Percentiles rank a stretch among this genome's conserved stretches.
phyloP scores from a whole-genome alignment of 768 basidiomycete genomes.

The Sistotremastrum niveocremeum region DNA sequence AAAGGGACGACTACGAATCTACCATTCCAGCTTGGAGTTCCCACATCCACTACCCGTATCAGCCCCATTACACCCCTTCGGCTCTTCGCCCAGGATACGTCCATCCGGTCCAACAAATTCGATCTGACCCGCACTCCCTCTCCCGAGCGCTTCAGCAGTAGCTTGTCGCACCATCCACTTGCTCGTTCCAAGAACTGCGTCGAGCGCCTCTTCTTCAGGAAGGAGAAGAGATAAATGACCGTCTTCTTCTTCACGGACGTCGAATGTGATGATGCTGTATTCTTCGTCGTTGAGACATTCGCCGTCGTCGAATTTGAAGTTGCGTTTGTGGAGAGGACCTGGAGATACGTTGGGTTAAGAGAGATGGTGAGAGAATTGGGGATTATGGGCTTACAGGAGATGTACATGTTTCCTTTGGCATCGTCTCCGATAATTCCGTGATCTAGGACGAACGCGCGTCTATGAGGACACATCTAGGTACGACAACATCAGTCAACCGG shows the following conservation, averaged over 20 bases:
- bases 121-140: conserved; percentile 14
- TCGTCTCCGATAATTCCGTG: conserved; percentile 60
- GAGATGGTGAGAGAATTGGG: neutral
- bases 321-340: conserved; percentile 55
- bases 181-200: conserved; percentile 46
- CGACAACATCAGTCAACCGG: no score
- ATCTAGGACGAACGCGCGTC: conserved; percentile 55
- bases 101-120: conserved; percentile 20
- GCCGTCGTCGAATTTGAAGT: conserved; percentile 43
- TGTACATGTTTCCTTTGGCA: conserved; percentile 34
- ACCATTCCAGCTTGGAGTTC: no score
- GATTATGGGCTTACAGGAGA: conserved; percentile 28
- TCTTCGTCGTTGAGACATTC: conserved; percentile 45
- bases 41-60: no score
- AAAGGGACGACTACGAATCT: no score
- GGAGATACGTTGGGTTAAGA: conserved; percentile 6
- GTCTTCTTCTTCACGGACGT: conserved; percentile 31
- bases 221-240: conserved; percentile 37
- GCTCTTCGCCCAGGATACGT: no score
- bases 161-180: conserved; percentile 52
- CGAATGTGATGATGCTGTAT: conserved; percentile 49
- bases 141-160: conserved; percentile 24
- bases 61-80: no score
- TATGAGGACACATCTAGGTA: conserved; percentile 31
- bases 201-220: conserved; percentile 36